phyloP scores from a whole-genome alignment of 1,284 basidiomycete genomes.

The Leccinum pallidistipes region DNA sequence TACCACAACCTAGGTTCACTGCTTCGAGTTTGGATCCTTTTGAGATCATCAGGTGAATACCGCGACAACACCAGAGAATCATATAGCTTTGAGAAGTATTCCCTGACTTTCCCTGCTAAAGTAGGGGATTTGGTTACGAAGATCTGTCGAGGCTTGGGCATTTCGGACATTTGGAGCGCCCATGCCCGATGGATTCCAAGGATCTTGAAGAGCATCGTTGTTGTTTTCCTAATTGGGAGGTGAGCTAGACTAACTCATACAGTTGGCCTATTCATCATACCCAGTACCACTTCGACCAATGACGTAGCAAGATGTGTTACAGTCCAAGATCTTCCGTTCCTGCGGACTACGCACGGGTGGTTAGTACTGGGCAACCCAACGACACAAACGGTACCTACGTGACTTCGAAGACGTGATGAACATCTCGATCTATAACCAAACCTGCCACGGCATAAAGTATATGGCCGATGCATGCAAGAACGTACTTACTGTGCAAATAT shows the following conservation, averaged over 20 bases:
- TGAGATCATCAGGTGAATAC: constrained; percentile 41
- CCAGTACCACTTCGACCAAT: constrained; percentile 73
- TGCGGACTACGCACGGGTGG: constrained; percentile 40
- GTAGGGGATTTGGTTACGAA: constrained; percentile 72
- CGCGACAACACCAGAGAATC: constrained; percentile 46
- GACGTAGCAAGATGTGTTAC: constrained; percentile 63
- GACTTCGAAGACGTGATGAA: constrained; percentile 53
- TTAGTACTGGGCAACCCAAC: not conserved
- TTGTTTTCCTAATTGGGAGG: constrained; percentile 60
- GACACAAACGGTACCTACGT: constrained; percentile 40
- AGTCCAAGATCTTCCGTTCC: constrained; percentile 63
- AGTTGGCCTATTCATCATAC: constrained; percentile 35
- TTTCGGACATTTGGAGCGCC: constrained; percentile 26
- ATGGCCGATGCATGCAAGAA: constrained; percentile 1
- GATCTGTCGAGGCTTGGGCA: constrained; percentile 57
- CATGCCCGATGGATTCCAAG: constrained; percentile 59
- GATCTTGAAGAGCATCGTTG: constrained; percentile 75
- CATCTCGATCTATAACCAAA: constrained; percentile 48
- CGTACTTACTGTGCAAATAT: constrained; percentile 48
- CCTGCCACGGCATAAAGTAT: constrained; percentile 32
- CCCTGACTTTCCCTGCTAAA: constrained; percentile 65
- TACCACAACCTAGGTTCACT: constrained; percentile 36
- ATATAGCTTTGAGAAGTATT: constrained; percentile 58
- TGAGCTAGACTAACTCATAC: not conserved
- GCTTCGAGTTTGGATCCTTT: constrained; percentile 23